Base-by-base conservation (phyloP, 1,284 basidiomycete genomes). In the Ustilago curta region DNA sequence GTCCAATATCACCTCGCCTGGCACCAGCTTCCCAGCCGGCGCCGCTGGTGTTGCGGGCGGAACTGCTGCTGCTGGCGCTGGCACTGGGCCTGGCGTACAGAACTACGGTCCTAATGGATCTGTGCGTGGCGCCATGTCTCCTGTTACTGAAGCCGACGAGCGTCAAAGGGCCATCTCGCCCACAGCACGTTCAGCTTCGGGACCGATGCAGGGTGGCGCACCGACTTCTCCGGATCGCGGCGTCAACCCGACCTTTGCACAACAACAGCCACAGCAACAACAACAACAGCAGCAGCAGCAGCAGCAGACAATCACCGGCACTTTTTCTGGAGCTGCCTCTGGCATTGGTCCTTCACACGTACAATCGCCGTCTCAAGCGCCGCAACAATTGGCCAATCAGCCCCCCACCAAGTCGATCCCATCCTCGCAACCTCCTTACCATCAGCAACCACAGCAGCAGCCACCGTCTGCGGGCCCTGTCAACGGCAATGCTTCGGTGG, bases 151-250 rank as follows among this genome's bases (percentile, higher is more conserved):
- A 35, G 56, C 58, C 6, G 66, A 69, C 29, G 65, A 75, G 43
- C 66, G 69, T 18, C 62, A 68, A 16, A 57, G 66, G 18, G 54
- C 76, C 44, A 73, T 70, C 53, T 79, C 78, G 35, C 77, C 77
- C 14, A 69, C 72, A 14, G 29, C 19, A 23, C 61, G 75, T 21
- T 44, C 49, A 2, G 48, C 58, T 4, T 29, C 64, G 1, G 45
- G 52, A 4, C 57, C 55, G 1, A 35, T 65, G 21, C 58, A 68
- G 8, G 62, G 47, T 16, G 61, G 44, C 48, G 48, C 59, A 6
- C 59, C 65, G 1, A 57, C 42, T 16, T 60, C 71, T 27, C 62
- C 63, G 5, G 54, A 61, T 11, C 62, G 59, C 23, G 48, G 35
- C 32, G 21, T 48, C 49, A 53, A 64, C n/a, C 62, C 52, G 19